Percentiles rank a stretch among this genome's conserved stretches.
phyloP scores from a whole-genome alignment of 2,329 filamentous ascomycete genomes.

The Pseudopyrenochaeta lycopersici region DNA sequence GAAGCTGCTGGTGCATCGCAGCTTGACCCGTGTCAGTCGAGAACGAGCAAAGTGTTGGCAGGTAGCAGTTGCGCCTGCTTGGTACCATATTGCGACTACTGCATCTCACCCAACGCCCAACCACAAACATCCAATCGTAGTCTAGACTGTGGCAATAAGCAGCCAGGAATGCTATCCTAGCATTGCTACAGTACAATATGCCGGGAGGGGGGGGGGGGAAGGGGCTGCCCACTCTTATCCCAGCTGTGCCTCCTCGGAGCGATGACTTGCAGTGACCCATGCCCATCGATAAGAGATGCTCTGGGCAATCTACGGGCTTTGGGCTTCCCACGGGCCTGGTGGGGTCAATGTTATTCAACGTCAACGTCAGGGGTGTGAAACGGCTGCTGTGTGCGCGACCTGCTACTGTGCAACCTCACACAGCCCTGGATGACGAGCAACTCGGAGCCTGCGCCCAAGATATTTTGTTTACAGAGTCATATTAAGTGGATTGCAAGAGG shows the following conservation, averaged over 20 bases:
- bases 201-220: neutral
- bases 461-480: neutral
- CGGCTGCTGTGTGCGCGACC: constrained; percentile 4
- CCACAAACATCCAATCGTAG: constrained; percentile 7
- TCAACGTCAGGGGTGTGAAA: constrained; percentile 10
- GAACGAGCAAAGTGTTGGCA: constrained; percentile 16
- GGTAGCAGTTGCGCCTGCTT: neutral
- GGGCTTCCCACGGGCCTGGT: neutral
- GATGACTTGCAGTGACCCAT: neutral
- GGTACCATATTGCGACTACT: neutral
- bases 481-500: neutral
- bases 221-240: neutral
- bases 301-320: neutral
- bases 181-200: neutral
- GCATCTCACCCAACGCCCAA: constrained; percentile 6
- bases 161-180: constrained; percentile 6
- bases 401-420: constrained; percentile 13
- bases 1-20: constrained; percentile 19
- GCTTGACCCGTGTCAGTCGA: constrained; percentile 7
- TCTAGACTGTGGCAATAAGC: constrained; percentile 20
- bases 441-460: constrained; percentile 9
- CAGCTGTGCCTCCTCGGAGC: neutral
- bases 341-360: neutral
- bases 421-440: constrained; percentile 9
- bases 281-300: neutral